These are phyloP conservation scores for Leccinum pachyderme DNA, from an alignment of 1,284 basidiomycete genomes.

Conservation along the genomic window DNA sequence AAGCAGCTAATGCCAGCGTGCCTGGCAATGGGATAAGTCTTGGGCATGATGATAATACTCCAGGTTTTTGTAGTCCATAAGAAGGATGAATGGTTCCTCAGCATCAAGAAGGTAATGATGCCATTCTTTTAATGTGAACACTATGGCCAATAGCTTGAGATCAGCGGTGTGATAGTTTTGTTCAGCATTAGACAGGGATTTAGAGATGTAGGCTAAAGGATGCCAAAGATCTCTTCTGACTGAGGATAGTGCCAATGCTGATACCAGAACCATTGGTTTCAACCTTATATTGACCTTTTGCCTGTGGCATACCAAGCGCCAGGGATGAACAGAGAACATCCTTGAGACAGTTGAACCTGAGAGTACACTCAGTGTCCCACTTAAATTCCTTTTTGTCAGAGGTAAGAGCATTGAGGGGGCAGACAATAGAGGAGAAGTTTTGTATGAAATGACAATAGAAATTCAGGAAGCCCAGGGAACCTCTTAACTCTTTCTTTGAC, in stretches of 20 bases:
- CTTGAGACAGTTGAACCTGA: no score
- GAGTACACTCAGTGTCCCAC: no score
- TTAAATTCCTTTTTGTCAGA: neutral
- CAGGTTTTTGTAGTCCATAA: neutral
- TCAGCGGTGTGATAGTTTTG: neutral
- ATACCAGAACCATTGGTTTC: neutral
- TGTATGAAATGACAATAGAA: neutral
- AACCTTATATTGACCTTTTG: neutral
- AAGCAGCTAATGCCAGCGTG: neutral
- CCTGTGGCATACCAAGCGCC: no score
- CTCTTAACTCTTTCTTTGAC: neutral
- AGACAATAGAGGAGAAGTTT: neutral
- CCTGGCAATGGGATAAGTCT: neutral
- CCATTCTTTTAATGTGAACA: neutral
- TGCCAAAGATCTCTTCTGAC: neutral
- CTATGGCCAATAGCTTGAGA: neutral
- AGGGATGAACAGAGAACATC: no score
- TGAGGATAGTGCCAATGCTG: rapidly evolving
- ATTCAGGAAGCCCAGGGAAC: neutral
- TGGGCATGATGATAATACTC: neutral
- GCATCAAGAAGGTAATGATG: neutral
- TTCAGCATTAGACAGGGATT: rapidly evolving
- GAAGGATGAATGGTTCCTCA: neutral
- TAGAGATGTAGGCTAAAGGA: neutral
- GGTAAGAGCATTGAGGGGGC: neutral